Base-by-base conservation (phyloP, 2,329 filamentous ascomycete genomes). In the Colletotrichum sp. region DNA sequence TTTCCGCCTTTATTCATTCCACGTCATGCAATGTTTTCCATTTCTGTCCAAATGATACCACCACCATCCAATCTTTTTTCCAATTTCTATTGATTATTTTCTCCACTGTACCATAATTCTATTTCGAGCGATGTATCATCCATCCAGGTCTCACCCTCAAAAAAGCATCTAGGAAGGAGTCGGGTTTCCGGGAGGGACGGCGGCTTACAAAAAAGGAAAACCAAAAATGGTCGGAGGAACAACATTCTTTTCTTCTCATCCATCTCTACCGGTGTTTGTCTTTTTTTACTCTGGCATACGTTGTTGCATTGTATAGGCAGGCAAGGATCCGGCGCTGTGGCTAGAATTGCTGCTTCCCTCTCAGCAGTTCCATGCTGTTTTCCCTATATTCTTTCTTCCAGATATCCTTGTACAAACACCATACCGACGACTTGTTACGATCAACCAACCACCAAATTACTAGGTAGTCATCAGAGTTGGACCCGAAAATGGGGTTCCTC, bases 391-490 rank as follows among this genome's bases (percentile, higher is more conserved):
- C 18, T n/a, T 9, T 26, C 32, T 39, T n/a, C 26, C 16, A n/a
- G 52, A 48, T 73, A 68, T 68, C 64, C 71, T 77, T 73, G 76
- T 71, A 73, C 62, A 63, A 74, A 30, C 62, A 63, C 26, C 26
- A 28, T 36, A 15, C 18, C 59, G 59, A 76, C 74, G 70, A 76
- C 64, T 59, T 30, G 64, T 66, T 30, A 76, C 36, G 74, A 72
- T 22, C 26, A 71, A 59, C 6, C 68, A 39, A 52, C 36, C 16
- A 34, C 15, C 36, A 63, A 22, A 18, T 24, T 16, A 24, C 15
- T 44, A 69, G 32, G 32, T 69, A 69, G 67, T 69, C 48, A 59
- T 3, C 13, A 63, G 30, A 60, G 57, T 60, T 30, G 16, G 57
- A 2, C 16, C 9, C 3, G 26, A n/a, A 26, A 18, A 13, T n/a